Base-by-base conservation (phyloP, 768 basidiomycete species). In the Suillus spraguei region DNA sequence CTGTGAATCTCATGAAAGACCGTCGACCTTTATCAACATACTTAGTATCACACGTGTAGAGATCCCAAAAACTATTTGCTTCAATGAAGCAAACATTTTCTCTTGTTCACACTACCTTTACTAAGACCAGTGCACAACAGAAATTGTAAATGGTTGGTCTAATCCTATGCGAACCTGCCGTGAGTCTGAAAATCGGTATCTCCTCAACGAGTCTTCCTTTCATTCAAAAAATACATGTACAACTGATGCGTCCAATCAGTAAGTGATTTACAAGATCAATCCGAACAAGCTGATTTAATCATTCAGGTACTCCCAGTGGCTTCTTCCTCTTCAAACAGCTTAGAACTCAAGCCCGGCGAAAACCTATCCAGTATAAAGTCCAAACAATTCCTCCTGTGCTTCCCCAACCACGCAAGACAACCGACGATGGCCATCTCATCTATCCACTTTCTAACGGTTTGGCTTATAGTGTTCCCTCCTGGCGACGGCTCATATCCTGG, bases 361-460 rank as follows among this genome's bases (percentile, higher is more conserved):
- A 56, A 38, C 36, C 13, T 13, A 13, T 54, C 35, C 35, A 54
- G 20, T 14, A 22, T 13, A 4, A 14, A 54, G 13, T 65, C 47
- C 22, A 62, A 38, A 36, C 28, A 42, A 32, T 65, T 50, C 24
- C 33, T 44, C 59, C 59, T 63, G 32, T 65, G 33, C 44, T 39
- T 65, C 36, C 61, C 62, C 62, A 65, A 32, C 65, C 65, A 65
- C 3, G 10, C n/a, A 33, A 66, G 44, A 33, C 49, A 33, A n/a
- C 62, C 62, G 24, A 66, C 42, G 39, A 66, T 46, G 14, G 56
- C 44, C 35, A 66, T 63, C 49, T 64, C 60, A 4, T 66, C 52
- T 14, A 62, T 5, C 61, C 9, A 63, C 14, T 38, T 58, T 22
- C 1, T 9, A 47, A 41, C 5, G 16, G 24, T 54, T 8, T 22